phyloP scores from a whole-genome alignment of 2,329 filamentous ascomycete species.

The Fulvia fulva region DNA sequence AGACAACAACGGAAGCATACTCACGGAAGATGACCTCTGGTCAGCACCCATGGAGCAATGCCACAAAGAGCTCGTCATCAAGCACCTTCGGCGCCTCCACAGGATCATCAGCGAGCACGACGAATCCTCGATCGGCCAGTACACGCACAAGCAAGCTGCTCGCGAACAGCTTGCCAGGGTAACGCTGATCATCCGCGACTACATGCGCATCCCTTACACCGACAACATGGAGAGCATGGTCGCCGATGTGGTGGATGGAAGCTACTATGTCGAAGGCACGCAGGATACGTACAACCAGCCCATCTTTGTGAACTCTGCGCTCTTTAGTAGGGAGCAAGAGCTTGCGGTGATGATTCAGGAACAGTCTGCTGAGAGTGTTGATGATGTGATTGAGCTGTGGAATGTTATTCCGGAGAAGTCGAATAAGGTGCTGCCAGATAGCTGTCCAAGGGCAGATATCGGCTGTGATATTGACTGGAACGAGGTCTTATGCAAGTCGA shows the following conservation, averaged over 20 bases:
- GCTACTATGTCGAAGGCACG: constrained; percentile 3
- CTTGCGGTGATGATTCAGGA: constrained; percentile 16
- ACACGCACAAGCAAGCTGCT: constrained; percentile 14
- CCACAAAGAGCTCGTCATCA: constrained; percentile 16
- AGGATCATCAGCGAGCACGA: constrained; percentile 8
- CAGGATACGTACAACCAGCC: constrained; percentile 1
- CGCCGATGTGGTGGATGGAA: constrained; percentile 14
- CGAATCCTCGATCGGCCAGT: constrained; percentile 5
- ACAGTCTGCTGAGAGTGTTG: constrained; percentile 3
- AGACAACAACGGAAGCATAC: background rate
- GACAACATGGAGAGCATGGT: constrained; percentile 9
- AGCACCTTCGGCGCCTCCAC: constrained; percentile 10
- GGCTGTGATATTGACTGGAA: constrained; percentile 6
- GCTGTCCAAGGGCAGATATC: background rate
- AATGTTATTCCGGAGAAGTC: background rate
- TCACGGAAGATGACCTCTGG: background rate
- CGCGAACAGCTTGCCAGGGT: constrained; percentile 19
- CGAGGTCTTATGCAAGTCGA: background rate
- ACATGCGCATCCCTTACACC: background rate
- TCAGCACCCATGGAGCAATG: constrained; percentile 10
- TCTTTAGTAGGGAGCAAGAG: constrained; percentile 15
- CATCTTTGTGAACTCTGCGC: constrained; percentile 8
- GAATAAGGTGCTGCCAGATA: constrained; percentile 5
- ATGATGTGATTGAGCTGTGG: constrained; percentile 18
- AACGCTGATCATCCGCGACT: constrained; percentile 7